Percentiles rank a stretch among this genome's conserved stretches.
These are phyloP conservation scores for Cocos nucifera DNA, from an alignment of 176 grass and related monocot species.

Conservation along the genomic window DNA sequence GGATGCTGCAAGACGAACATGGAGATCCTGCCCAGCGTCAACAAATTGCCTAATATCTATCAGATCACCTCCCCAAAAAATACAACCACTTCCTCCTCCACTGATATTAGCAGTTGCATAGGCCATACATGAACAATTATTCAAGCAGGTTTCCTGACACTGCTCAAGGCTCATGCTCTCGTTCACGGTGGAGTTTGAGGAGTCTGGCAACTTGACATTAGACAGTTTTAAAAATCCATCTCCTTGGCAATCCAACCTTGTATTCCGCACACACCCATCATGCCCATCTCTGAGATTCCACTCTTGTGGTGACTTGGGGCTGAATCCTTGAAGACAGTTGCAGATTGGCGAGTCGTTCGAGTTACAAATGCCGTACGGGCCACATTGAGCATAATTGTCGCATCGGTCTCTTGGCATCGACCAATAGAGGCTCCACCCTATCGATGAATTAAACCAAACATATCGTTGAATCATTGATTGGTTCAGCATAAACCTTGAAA, in stretches of 20 bases:
- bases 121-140: constrained; percentile 60
- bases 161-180: constrained; percentile 31
- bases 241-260: not conserved
- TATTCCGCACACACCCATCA: not conserved
- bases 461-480: no score
- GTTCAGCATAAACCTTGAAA: no score
- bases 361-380: constrained; percentile 6
- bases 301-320: not conserved
- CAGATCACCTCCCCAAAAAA: constrained; percentile 24
- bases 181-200: constrained; percentile 23
- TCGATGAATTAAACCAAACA: no score
- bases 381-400: constrained; percentile 8
- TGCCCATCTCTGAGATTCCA: constrained; percentile 14
- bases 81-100: constrained; percentile 49
- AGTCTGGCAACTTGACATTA: constrained; percentile 9
- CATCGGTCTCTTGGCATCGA: not conserved
- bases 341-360: constrained; percentile 1
- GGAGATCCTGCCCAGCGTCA: constrained; percentile 1
- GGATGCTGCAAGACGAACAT: constrained; percentile 1
- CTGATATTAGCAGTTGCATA: constrained; percentile 48
- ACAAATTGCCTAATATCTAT: constrained; percentile 4
- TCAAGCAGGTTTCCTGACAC: constrained; percentile 54
- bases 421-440: constrained; percentile 3
- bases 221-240: not conserved
- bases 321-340: constrained; percentile 19